These are phyloP conservation scores for Elsinoe australis DNA, from an alignment of 2,329 filamentous ascomycete genomes.

Conservation along the genomic window DNA sequence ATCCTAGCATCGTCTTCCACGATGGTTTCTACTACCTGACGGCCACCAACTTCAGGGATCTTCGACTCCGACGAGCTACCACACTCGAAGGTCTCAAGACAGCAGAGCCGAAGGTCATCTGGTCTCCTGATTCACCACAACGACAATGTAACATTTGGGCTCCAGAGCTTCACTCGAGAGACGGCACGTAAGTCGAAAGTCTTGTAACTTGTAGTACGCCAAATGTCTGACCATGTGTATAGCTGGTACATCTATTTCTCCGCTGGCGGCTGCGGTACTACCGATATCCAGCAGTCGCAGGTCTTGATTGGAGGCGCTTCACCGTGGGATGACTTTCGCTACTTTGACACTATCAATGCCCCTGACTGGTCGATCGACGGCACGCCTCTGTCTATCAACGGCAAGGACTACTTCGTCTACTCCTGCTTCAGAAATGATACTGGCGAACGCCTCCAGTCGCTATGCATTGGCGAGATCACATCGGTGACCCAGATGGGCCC, in stretches of 20 bases:
- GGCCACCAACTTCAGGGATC: conserved; percentile 49
- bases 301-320: conserved; percentile 47
- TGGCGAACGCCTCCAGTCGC: conserved; percentile 35
- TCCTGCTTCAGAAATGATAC: conserved; percentile 40
- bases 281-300: conserved; percentile 43
- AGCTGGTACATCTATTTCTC: conserved; percentile 53
- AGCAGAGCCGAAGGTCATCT: conserved; percentile 45
- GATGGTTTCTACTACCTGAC: conserved; percentile 52
- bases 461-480: conserved; percentile 37
- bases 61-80: conserved; percentile 47
- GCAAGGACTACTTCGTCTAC: conserved; percentile 48
- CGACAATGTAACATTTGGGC: conserved; percentile 54
- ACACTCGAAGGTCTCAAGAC: conserved; percentile 50
- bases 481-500: conserved; percentile 41
- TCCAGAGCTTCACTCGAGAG: conserved; percentile 48
- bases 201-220: too few species aligned
- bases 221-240: background rate
- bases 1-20: conserved; percentile 47
- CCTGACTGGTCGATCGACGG: conserved; percentile 49
- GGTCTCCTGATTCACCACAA: conserved; percentile 40
- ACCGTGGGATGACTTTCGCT: conserved; percentile 47
- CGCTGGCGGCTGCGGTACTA: conserved; percentile 40
- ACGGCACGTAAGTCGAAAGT: conserved; percentile 24
- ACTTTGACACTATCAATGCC: conserved; percentile 40
- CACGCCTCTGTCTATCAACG: conserved; percentile 43